Conservation (phyloP, 2,329 filamentous ascomycete genomes). For the Claviceps quebecensis region DNA sequence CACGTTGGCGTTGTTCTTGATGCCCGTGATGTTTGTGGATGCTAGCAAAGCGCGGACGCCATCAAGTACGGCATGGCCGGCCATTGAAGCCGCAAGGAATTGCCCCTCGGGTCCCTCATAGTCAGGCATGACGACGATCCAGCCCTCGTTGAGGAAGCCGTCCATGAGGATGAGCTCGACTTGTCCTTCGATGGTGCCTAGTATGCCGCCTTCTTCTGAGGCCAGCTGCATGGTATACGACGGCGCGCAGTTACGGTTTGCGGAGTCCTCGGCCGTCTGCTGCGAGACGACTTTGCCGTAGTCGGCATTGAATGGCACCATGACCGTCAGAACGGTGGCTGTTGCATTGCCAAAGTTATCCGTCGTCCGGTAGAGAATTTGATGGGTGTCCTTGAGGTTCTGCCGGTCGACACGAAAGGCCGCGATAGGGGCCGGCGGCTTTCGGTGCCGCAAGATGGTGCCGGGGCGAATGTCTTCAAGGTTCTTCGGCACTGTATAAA, state of each 20-base stretch:
- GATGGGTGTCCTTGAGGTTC: slow-evolving; percentile 11
- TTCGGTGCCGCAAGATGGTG: slow-evolving; percentile 6
- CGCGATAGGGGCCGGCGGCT: slow-evolving; percentile 5
- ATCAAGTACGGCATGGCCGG: slow-evolving; percentile 29
- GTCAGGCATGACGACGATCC: slow-evolving; percentile 37
- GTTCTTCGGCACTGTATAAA: slow-evolving; percentile 8
- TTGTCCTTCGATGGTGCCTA: slow-evolving; percentile 19
- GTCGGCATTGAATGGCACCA: slow-evolving; percentile 20
- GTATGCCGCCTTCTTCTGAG: slow-evolving; percentile 15
- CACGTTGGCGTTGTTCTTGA: slow-evolving; percentile 18
- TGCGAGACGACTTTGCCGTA: slow-evolving; percentile 23
- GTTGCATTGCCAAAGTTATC: slow-evolving; percentile 21
- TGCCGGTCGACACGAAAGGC: slow-evolving; percentile 7
- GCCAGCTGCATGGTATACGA: slow-evolving; percentile 12
- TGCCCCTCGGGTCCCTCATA: slow-evolving; percentile 28
- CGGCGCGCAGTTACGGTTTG: slow-evolving; percentile 20
- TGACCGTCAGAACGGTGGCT: slow-evolving; percentile 23
- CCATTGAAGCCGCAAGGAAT: slow-evolving; percentile 26
- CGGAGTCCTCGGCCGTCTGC: slow-evolving; percentile 26
- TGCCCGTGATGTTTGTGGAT: slow-evolving; percentile 13
- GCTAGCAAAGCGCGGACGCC: slow-evolving; percentile 26
- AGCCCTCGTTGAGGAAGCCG: slow-evolving; percentile 25
- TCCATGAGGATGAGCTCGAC: slow-evolving; percentile 12
- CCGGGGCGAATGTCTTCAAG: slow-evolving; percentile 3
- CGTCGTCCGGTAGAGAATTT: slow-evolving; percentile 27